phyloP scores from a whole-genome alignment of 2,329 filamentous ascomycete genomes.

The Cyphellophora europaea region DNA sequence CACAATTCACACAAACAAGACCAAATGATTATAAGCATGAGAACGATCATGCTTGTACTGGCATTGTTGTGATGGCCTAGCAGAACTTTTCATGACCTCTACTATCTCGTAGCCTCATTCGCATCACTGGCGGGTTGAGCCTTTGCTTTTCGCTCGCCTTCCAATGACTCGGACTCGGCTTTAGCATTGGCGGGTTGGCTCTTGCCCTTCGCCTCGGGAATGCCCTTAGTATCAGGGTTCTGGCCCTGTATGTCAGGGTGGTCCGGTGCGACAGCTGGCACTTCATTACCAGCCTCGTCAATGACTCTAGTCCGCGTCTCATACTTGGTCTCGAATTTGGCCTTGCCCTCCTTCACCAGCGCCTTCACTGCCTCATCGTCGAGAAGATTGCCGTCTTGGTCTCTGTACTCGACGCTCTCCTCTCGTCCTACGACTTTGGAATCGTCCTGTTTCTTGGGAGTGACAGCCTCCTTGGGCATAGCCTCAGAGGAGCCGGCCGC shows the following conservation, averaged over 20 bases:
- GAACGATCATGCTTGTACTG: too few species aligned
- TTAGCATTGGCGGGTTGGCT: constrained; percentile 23
- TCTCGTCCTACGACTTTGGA: constrained; percentile 43
- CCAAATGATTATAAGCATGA: too few species aligned
- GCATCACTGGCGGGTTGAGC: constrained; percentile 38
- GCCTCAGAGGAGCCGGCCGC: constrained; percentile 8
- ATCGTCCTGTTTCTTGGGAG: constrained; percentile 23
- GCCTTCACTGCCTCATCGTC: constrained; percentile 72
- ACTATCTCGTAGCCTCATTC: constrained; percentile 34
- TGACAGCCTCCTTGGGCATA: constrained; percentile 20
- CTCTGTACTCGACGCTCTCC: constrained; percentile 86
- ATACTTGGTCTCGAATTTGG: constrained; percentile 90
- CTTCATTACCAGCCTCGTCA: constrained; percentile 69
- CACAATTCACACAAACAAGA: too few species aligned
- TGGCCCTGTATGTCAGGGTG: constrained; percentile 50
- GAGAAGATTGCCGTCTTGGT: constrained; percentile 85
- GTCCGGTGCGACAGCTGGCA: constrained; percentile 43
- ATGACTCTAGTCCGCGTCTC: constrained; percentile 86
- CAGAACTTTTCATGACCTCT: too few species aligned
- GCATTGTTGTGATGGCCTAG: too few species aligned
- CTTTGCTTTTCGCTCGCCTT: constrained; percentile 26
- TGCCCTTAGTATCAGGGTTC: constrained; percentile 44
- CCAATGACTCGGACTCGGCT: constrained; percentile 26
- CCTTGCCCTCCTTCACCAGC: constrained; percentile 67
- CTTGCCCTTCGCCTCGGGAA: constrained; percentile 28